phyloP scores from a whole-genome alignment of 148 eudicot genomes.

The Chenopodium album region DNA sequence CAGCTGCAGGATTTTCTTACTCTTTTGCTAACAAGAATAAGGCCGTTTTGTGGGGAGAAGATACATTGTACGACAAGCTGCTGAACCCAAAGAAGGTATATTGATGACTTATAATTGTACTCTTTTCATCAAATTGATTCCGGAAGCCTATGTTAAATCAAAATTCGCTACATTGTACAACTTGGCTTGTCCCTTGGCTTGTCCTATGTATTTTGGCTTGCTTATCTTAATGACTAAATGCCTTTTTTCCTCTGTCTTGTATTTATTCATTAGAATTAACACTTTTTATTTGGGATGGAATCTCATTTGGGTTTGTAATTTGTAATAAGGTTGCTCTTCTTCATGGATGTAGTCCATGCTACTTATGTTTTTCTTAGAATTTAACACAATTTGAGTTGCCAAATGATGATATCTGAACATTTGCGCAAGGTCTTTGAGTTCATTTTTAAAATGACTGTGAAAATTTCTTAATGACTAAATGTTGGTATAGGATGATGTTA shows the following conservation, averaged over 20 bases:
- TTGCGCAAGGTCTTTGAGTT: slow-evolving; percentile 32
- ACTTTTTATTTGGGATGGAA: background rate
- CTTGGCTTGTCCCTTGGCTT: background rate
- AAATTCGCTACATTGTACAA: background rate
- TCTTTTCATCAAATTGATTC: too few species aligned
- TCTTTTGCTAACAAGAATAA: slow-evolving; percentile 82
- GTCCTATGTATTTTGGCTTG: background rate
- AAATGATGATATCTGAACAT: slow-evolving; percentile 25
- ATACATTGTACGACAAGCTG: slow-evolving; percentile 73
- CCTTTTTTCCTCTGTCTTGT: background rate
- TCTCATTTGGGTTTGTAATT: background rate
- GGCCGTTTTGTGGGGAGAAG: slow-evolving; percentile 78
- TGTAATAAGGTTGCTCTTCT: background rate
- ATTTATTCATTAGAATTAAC: background rate
- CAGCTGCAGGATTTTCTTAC: slow-evolving; percentile 80
- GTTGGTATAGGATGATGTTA: too few species aligned
- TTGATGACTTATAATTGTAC: background rate
- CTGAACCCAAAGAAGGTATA: slow-evolving; percentile 87
- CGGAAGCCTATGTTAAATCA: too few species aligned
- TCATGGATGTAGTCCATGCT: background rate
- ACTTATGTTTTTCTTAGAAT: too few species aligned
- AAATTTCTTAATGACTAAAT: background rate
- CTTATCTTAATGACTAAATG: background rate
- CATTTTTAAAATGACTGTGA: slow-evolving; percentile 12
- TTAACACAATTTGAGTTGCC: background rate